These are phyloP conservation scores for Hypsizygus marmoreus DNA, from an alignment of 768 basidiomycete species.

Conservation along the genomic window DNA sequence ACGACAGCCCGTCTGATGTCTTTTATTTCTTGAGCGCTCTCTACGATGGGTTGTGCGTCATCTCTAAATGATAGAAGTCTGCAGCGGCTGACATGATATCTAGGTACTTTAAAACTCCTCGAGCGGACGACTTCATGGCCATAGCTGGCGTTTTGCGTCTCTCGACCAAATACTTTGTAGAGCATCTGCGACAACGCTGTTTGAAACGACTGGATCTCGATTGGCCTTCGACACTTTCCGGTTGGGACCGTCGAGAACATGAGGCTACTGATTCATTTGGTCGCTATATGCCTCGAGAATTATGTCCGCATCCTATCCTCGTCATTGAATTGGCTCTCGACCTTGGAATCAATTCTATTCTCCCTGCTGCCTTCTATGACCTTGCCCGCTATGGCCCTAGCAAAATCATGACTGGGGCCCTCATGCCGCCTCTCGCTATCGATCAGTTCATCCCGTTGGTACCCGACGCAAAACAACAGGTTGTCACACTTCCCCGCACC, in stretches of 20 bases:
- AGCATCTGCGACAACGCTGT: conserved; percentile 63
- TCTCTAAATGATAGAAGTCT: not conserved
- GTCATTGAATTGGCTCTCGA: conserved; percentile 71
- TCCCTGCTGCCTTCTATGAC: conserved; percentile 77
- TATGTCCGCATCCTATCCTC: conserved; percentile 67
- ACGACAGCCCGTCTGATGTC: conserved; percentile 69
- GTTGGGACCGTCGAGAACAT: conserved; percentile 71
- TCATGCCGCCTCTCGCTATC: conserved; percentile 31
- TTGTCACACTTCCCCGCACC: conserved; percentile 6
- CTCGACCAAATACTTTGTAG: conserved; percentile 76
- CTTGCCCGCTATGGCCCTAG: conserved; percentile 73
- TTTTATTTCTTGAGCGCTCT: conserved; percentile 66
- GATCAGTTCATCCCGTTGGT: conserved; percentile 22
- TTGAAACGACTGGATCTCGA: conserved; percentile 58
- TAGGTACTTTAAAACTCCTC: conserved; percentile 59
- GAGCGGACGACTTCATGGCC: conserved; percentile 56
- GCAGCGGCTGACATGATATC: conserved; percentile 1
- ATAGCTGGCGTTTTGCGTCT: conserved; percentile 69
- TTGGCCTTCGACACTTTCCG: conserved; percentile 67
- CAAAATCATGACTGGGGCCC: conserved; percentile 60
- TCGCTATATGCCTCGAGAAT: conserved; percentile 60
- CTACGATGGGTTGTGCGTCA: conserved; percentile 74
- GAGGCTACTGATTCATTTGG: conserved; percentile 50
- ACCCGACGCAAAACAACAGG: conserved; percentile 21
- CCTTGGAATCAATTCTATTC: conserved; percentile 54